phyloP scores from a whole-genome alignment of 176 grass and related monocot genomes.

The Secale cereale region DNA sequence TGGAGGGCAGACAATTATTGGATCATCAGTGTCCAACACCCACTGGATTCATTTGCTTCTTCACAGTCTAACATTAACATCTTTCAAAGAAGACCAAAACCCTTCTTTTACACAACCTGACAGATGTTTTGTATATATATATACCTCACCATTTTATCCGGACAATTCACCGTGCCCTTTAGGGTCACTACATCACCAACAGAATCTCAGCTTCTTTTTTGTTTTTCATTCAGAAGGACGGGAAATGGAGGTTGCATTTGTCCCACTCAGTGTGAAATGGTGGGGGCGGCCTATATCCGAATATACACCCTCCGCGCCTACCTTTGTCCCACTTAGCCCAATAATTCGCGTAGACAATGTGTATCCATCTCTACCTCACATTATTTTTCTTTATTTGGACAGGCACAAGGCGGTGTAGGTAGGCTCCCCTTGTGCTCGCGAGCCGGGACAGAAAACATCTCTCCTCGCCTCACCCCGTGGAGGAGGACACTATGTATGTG shows the following conservation, averaged over 20 bases:
- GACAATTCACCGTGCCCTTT: background rate
- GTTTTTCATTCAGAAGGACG: background rate
- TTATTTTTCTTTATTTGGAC: conserved; percentile 29
- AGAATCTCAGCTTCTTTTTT: background rate
- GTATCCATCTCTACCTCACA: conserved; percentile 33
- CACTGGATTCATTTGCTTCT: background rate
- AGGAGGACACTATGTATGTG: conserved; percentile 17
- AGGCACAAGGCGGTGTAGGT: background rate
- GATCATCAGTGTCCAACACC: background rate
- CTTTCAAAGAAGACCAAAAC: background rate
- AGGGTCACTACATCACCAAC: too few species aligned
- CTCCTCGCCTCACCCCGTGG: conserved; percentile 16
- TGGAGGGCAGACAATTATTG: conserved; percentile 12
- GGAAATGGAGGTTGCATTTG: conserved; percentile 1
- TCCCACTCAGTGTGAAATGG: conserved; percentile 15
- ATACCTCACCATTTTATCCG: background rate
- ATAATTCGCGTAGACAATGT: conserved; percentile 31
- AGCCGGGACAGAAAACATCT: background rate
- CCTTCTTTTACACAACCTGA: background rate
- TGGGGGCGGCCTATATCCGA: conserved; percentile 14
- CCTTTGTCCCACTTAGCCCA: conserved; percentile 33
- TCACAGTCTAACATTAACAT: background rate
- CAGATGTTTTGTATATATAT: background rate
- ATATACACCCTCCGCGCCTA: background rate
- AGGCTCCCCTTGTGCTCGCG: conserved; percentile 12